Evolutionary conservation across 2,329 filamentous ascomycete species (phyloP).

Genomic region (Cladosporium oxysporum): DNA sequence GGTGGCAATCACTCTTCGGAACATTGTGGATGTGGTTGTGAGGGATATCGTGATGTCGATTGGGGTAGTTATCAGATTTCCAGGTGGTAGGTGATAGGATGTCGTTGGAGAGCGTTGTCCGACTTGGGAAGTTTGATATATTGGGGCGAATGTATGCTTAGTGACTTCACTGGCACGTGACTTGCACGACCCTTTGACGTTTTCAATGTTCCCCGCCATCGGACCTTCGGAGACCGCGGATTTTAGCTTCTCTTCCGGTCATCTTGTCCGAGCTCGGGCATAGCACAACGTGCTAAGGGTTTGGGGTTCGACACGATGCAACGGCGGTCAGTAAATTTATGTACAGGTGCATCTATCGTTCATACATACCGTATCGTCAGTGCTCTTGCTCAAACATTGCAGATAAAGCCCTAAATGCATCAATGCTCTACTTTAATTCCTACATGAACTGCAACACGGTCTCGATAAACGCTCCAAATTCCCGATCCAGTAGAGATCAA

Average conservation of each 20-base stretch:
- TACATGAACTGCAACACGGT: background rate
- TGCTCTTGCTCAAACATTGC: background rate
- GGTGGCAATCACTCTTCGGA: constrained; percentile 57
- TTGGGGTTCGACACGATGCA: background rate
- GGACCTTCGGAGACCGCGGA: background rate
- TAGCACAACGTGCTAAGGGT: background rate
- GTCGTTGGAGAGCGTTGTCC: constrained; percentile 14
- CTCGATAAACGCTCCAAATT: too few species aligned
- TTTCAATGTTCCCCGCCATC: constrained; percentile 2
- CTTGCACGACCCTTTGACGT: constrained; percentile 3
- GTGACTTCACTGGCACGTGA: constrained; percentile 8
- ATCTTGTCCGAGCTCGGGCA: background rate
- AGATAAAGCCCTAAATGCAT: background rate
- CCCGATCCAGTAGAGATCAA: too few species aligned
- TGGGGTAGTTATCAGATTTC: background rate
- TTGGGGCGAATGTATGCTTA: constrained; percentile 14
- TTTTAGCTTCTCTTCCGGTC: background rate
- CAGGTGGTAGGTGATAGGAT: constrained; percentile 9
- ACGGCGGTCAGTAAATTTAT: background rate
- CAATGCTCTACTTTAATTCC: background rate
- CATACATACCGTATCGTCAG: background rate
- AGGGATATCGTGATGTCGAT: background rate
- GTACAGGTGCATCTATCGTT: background rate
- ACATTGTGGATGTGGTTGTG: constrained; percentile 47
- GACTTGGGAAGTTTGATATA: constrained; percentile 8